phyloP scores from a whole-genome alignment of 495 filamentous ascomycete species.

The Glutinoglossum americanum region DNA sequence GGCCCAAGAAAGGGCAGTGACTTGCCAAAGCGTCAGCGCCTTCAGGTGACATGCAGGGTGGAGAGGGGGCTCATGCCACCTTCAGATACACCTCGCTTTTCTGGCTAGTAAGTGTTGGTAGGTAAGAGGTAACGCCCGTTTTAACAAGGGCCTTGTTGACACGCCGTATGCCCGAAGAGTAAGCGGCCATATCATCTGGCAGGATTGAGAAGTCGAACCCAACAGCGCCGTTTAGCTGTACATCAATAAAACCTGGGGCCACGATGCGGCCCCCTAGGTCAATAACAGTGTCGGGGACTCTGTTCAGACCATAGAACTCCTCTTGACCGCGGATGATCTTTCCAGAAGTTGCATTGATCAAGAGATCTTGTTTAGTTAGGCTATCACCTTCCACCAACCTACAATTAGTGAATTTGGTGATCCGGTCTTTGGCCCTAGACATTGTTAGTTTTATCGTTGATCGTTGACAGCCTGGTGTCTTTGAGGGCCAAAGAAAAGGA shows the following conservation, averaged over 20 bases:
- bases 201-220: conserved; percentile 69
- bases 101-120: conserved; percentile 59
- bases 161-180: conserved; percentile 39
- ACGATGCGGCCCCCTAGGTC: conserved; percentile 61
- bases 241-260: conserved; percentile 64
- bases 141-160: conserved; percentile 46
- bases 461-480: neutral
- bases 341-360: conserved; percentile 53
- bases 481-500: neutral
- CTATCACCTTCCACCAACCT: conserved; percentile 38
- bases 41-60: neutral
- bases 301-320: conserved; percentile 48
- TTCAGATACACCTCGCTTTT: conserved; percentile 44
- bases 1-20: conserved; percentile 54
- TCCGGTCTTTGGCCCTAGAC: conserved; percentile 18
- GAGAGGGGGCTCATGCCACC: conserved; percentile 12
- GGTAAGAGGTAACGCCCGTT: conserved; percentile 67
- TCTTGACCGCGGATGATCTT: conserved; percentile 56
- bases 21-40: conserved; percentile 13
- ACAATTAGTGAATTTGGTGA: conserved; percentile 73
- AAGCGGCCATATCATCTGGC: conserved; percentile 37
- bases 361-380: conserved; percentile 51
- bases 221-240: conserved; percentile 68
- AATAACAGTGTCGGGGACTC: conserved; percentile 35
- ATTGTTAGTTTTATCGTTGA: conserved; percentile 4